Evolutionary conservation across 2,329 filamentous ascomycete species (phyloP), one percentile per base, ranked within the genome.

Genomic region (Cladorrhinum sp.): DNA sequence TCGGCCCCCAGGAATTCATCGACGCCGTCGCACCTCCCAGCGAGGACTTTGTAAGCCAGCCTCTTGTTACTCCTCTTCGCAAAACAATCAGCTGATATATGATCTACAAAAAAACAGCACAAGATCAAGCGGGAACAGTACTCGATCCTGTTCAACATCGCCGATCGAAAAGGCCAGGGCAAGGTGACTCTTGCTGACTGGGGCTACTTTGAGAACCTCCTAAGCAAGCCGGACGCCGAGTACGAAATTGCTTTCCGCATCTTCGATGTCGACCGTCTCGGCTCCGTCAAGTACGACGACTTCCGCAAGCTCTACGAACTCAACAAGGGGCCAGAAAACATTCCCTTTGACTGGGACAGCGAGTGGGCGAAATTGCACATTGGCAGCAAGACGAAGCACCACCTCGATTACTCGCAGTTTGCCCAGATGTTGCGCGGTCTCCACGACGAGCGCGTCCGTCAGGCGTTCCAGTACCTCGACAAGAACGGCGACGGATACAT

Each of bases 171-270:
- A 66, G 84, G 81, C 67, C 80, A 80, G 50, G 93, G 93, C 65
- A 87, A 84, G 68, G 81, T 99, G 68, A 90, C 79, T 68, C 79
- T 98, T 58, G 81, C 86, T 62, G 95, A 99, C 78, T 99, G 93
- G 92, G 87, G 85, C 51, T 89, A 90, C 65, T 99, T 98, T 76
- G 91, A 97, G 78, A 96, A 96, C 79, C 85, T 99, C 65, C 87
- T 99, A 61, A 83, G 84, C 68, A 98, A 97, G 78, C 90, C 95
- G 64, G 95, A 98, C 72, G 95, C 95, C 74, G 95, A 99, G 79
- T 99, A 99, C 78, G 93, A 98, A 76, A 96, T 99, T 69, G 93
- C 95, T 16, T 99, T 98, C 79, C 91, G 95, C 69, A 84, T 99
- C 58, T 99, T 99, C 77, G 93, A 98, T 72, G 83, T 91, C 69